Conservation (phyloP, 306 rosid species). For the Sophora flavescens region DNA sequence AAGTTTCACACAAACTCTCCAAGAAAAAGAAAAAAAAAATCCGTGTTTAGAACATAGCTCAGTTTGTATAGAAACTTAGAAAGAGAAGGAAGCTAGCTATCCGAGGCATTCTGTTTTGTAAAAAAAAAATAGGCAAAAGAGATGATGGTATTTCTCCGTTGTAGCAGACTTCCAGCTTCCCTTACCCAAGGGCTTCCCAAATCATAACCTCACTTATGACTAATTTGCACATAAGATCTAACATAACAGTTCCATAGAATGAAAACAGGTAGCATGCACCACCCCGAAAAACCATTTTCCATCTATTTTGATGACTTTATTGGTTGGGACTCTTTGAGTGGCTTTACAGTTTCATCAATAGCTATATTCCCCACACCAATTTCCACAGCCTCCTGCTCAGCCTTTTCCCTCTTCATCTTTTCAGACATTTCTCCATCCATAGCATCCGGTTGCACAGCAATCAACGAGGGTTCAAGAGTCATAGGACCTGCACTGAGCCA, state of each 20-base stretch:
- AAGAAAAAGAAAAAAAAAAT: constrained; percentile 2
- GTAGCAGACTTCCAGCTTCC: constrained; percentile 35
- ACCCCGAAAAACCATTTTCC: constrained; percentile 23
- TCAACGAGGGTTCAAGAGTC: constrained; percentile 63
- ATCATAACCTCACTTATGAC: constrained; percentile 42
- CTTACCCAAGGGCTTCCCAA: constrained; percentile 39
- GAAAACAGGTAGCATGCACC: constrained; percentile 36
- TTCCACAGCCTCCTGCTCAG: constrained; percentile 73
- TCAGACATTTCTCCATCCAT: constrained; percentile 46
- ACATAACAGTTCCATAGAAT: constrained; percentile 30
- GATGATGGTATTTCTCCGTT: constrained; percentile 1
- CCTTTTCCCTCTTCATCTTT: constrained; percentile 58
- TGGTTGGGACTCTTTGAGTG: constrained; percentile 52
- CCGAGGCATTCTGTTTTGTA: constrained; percentile 12
- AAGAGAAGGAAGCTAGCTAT: constrained; percentile 31
- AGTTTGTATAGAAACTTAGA: constrained; percentile 31
- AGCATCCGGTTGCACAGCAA: constrained; percentile 46
- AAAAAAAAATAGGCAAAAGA: constrained; percentile 6
- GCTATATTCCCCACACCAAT: constrained; percentile 68
- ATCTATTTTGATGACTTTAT: constrained; percentile 34
- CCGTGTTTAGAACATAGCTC: constrained; percentile 17
- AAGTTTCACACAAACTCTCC: constrained; percentile 40
- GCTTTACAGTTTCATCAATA: constrained; percentile 64
- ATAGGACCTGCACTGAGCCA: constrained; percentile 83
- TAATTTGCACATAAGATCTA: constrained; percentile 19